Base-by-base conservation (phyloP, 768 basidiomycete species). In the Tricholoma flavovirens region DNA sequence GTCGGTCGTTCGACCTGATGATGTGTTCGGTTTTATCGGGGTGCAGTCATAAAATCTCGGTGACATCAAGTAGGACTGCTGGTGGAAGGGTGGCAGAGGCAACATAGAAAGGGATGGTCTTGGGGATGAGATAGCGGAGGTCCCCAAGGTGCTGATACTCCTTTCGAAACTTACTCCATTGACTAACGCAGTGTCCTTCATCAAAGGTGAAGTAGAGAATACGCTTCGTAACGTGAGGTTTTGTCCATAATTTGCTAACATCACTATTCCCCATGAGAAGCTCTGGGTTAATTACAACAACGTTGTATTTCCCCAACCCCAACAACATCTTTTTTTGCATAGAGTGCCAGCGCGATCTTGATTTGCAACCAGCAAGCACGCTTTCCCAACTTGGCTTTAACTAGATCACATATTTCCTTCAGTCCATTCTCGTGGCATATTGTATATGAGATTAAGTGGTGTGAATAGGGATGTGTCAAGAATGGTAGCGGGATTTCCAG, bases 271-370 rank as follows among this genome's bases (percentile, higher is more conserved):
- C n/a, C n/a, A n/a, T n/a, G n/a, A n/a, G n/a, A n/a, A n/a, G n/a
- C n/a, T n/a, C n/a, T 24, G 68, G 69, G 33, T 64, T 71, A 54
- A 65, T 64, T 0, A 67, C 54, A 12, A 74, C 55, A 14, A 65
- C 66, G 0, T 57, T 35, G 51, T 69, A 70, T 30, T 56, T 57
- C 1, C 61, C 59, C n/a, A n/a, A n/a, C n/a, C n/a, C n/a, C n/a
- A n/a, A n/a, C n/a, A n/a, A n/a, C n/a, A n/a, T n/a, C n/a, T n/a
- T n/a, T n/a, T n/a, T n/a, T n/a, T n/a, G n/a, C n/a, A n/a, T n/a
- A n/a, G n/a, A n/a, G n/a, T n/a, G n/a, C n/a, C n/a, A 4, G 26
- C 29, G 57, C 57, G 19, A 53, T 49, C 22, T 58, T 58, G 4
- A 49, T 40, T 35, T 52, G 51, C 12, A 33, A 52, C 51, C 51